Evolutionary conservation across 2,329 filamentous ascomycete genomes (phyloP).

Genomic region (Shiraia sp.): DNA sequence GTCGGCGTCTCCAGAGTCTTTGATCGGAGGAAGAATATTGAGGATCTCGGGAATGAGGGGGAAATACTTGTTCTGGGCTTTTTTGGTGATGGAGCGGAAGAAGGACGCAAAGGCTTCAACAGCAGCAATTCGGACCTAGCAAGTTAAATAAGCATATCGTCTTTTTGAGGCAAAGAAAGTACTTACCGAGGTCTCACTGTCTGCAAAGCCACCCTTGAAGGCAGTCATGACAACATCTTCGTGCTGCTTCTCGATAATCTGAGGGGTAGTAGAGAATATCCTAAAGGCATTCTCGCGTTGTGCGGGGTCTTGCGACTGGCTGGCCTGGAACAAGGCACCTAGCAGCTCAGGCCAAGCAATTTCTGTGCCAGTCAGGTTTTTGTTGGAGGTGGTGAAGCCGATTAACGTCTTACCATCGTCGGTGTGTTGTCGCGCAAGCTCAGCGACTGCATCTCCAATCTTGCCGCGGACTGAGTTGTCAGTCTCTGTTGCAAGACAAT

Average conservation of each 20-base stretch:
- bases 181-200: conserved; percentile 75
- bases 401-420: conserved; percentile 72
- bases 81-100: conserved; percentile 88
- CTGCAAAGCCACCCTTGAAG: conserved; percentile 90
- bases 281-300: conserved; percentile 92
- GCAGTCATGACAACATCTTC: conserved; percentile 86
- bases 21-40: conserved; percentile 91
- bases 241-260: conserved; percentile 94
- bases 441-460: conserved; percentile 95
- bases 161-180: background rate
- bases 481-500: conserved; percentile 73
- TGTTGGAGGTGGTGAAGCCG: background rate
- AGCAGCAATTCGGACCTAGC: conserved; percentile 84
- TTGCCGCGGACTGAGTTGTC: conserved; percentile 84
- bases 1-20: conserved; percentile 87
- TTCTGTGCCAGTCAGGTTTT: conserved; percentile 53
- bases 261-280: conserved; percentile 92
- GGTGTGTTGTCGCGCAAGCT: conserved; percentile 91
- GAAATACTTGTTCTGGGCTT: conserved; percentile 86
- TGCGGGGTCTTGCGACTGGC: conserved; percentile 79
- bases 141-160: conserved; percentile 9
- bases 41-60: conserved; percentile 85
- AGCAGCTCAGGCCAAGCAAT: conserved; percentile 90
- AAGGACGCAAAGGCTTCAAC: conserved; percentile 98
- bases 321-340: conserved; percentile 82